These are phyloP conservation scores for Salmacisia buchloeana DNA, from an alignment of 1,284 basidiomycete genomes.

Conservation along the genomic window DNA sequence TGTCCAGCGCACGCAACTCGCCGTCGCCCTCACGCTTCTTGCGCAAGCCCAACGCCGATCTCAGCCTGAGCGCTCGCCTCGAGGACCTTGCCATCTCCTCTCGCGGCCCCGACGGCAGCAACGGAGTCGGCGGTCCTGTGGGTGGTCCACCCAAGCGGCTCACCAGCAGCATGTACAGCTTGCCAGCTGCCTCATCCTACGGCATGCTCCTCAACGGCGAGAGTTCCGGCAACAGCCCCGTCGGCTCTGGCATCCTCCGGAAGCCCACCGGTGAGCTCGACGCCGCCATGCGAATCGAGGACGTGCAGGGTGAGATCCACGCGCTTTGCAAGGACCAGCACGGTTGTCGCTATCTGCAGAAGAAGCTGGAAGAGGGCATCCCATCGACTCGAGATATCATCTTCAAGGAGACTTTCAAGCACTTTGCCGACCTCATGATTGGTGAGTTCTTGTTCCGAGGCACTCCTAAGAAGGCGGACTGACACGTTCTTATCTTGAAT, in stretches of 20 bases:
- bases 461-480: slow-evolving; percentile 22
- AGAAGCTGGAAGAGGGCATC: slow-evolving; percentile 97
- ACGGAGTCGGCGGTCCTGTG: neutral
- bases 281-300: slow-evolving; percentile 78
- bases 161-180: slow-evolving; percentile 4
- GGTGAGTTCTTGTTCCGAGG: slow-evolving; percentile 56
- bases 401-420: slow-evolving; percentile 94
- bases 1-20: slow-evolving; percentile 40
- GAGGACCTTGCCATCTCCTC: neutral
- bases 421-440: slow-evolving; percentile 96
- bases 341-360: slow-evolving; percentile 95
- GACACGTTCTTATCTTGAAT: slow-evolving; percentile 8
- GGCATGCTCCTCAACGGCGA: slow-evolving; percentile 21
- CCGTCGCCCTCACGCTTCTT: slow-evolving; percentile 52
- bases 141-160: slow-evolving; percentile 8
- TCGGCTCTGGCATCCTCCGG: slow-evolving; percentile 16
- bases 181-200: slow-evolving; percentile 24
- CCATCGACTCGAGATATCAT: slow-evolving; percentile 77
- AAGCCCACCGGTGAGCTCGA: slow-evolving; percentile 59
- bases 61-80: slow-evolving; percentile 22
- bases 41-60: slow-evolving; percentile 20
- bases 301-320: slow-evolving; percentile 85
- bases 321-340: slow-evolving; percentile 96
- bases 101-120: neutral
- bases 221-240: slow-evolving; percentile 24